Percentiles rank a stretch among this genome's conserved stretches.
Evolutionary conservation across 176 grass and related monocot species (phyloP).

Genomic region (Zea mays): DNA sequence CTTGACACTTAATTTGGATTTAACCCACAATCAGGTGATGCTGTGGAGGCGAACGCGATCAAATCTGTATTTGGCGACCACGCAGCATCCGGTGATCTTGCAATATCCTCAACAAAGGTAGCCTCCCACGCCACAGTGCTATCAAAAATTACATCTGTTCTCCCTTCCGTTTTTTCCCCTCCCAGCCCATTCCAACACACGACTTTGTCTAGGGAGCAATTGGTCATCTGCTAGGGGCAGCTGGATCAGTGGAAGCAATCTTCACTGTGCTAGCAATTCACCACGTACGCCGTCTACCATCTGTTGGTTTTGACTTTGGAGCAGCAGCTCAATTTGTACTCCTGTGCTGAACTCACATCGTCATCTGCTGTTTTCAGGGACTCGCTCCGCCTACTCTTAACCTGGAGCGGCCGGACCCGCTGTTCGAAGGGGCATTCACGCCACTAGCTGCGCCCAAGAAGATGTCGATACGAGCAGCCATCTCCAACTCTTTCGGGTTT

Average conservation of each 20-base stretch:
- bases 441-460: conserved; percentile 58
- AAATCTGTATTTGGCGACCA: conserved; percentile 74
- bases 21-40: conserved; percentile 61
- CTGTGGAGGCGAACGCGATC: conserved; percentile 70
- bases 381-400: conserved; percentile 74
- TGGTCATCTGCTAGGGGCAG: conserved; percentile 89
- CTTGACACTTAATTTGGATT: conserved; percentile 7
- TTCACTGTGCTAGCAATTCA: conserved; percentile 78
- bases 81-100: conserved; percentile 63
- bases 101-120: conserved; percentile 93
- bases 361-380: conserved; percentile 45
- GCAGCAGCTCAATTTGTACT: background rate
- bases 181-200: background rate
- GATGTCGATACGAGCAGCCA: conserved; percentile 64
- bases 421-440: conserved; percentile 61
- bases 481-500: conserved; percentile 92
- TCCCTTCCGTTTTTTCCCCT: background rate
- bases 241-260: conserved; percentile 91
- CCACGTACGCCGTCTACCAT: conserved; percentile 46
- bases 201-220: conserved; percentile 66
- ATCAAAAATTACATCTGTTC: background rate
- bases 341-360: background rate
- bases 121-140: background rate
- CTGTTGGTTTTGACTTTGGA: background rate
- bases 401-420: conserved; percentile 54